These are phyloP conservation scores for Yarrowia sp. DNA, from an alignment of 805 yeast genomes.

Conservation along the genomic window DNA sequence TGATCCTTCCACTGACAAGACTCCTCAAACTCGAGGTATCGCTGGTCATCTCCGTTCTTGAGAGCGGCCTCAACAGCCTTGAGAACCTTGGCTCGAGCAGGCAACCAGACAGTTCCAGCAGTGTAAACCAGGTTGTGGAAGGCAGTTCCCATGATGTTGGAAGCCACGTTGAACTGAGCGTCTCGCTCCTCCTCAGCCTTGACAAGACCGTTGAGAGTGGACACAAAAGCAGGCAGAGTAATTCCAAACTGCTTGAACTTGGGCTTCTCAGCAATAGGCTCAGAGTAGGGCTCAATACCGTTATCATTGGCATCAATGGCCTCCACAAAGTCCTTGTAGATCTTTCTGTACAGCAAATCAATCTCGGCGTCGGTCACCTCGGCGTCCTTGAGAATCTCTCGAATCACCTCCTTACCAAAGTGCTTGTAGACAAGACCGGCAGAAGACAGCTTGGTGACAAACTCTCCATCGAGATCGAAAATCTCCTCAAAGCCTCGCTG, in stretches of 20 bases:
- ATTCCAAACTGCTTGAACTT: slow-evolving; percentile 70
- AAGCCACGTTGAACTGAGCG: slow-evolving; percentile 63
- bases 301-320: slow-evolving; percentile 95
- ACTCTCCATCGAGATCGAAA: slow-evolving; percentile 52
- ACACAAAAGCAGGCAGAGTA: slow-evolving; percentile 72
- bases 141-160: slow-evolving; percentile 77
- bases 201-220: slow-evolving; percentile 85
- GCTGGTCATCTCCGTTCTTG: slow-evolving; percentile 64
- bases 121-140: slow-evolving; percentile 65
- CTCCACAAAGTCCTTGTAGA: slow-evolving; percentile 86
- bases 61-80: slow-evolving; percentile 64
- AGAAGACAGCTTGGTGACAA: slow-evolving; percentile 77
- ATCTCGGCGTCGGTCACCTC: slow-evolving; percentile 45
- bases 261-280: slow-evolving; percentile 48
- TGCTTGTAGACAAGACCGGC: slow-evolving; percentile 89
- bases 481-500: slow-evolving; percentile 85
- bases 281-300: slow-evolving; percentile 73
- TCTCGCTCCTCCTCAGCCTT: slow-evolving; percentile 60
- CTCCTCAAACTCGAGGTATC: slow-evolving; percentile 66
- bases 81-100: slow-evolving; percentile 76
- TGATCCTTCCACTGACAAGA: slow-evolving; percentile 97
- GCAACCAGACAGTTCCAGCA: slow-evolving; percentile 85
- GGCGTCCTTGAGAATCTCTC: slow-evolving; percentile 47
- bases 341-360: slow-evolving; percentile 64
- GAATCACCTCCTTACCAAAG: slow-evolving; percentile 44